Evolutionary conservation across 2,329 filamentous ascomycete genomes (phyloP), one percentile per base, ranked within the genome.

Genomic region (Samsoniella hepiali): DNA sequence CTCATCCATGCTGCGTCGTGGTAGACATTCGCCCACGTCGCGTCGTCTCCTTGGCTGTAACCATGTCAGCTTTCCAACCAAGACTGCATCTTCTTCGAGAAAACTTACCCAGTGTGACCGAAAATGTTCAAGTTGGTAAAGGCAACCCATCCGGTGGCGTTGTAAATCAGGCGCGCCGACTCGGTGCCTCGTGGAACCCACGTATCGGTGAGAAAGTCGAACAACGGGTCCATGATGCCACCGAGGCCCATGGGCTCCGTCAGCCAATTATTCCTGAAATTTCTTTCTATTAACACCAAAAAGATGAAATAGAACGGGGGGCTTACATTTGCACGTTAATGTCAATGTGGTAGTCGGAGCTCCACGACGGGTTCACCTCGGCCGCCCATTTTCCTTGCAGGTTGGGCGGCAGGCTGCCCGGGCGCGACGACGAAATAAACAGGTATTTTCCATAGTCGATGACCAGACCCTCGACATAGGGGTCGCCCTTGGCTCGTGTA

Each of bases 91-190:
- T 22, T n/a, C n/a, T 32, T 13, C 31, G 11, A 10, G 5, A 44
- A 31, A 34, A 32, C 31, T 34, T 40, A 57, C 54, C 54, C 82
- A 0, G 83, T 84, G 63, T 84, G 80, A 0, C 84, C 84, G 66
- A 84, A 87, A 2, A 84, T 81, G 66, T 87, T 86, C 65, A 84
- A 81, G 68, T 84, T 83, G 64, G 84, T 79, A 65, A 87, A 84
- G 0, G 79, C 76, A 0, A 86, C 80, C 80, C 83, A 87, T 1
- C 85, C 85, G 0, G 75, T 72, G 7, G 79, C 82, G 40, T 78
- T 77, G 66, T 87, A 88, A 42, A 87, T 73, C 4, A 84, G 69
- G 36, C 74, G 68, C 0, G 85, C 84, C 0, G 84, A 85, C 61
- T 82, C 80, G 0, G 73, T 73, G 0, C 84, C 84, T 0, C 82